These are phyloP conservation scores for Plectranthus barbatus DNA, from an alignment of 257 asterid species.

Conservation along the genomic window DNA sequence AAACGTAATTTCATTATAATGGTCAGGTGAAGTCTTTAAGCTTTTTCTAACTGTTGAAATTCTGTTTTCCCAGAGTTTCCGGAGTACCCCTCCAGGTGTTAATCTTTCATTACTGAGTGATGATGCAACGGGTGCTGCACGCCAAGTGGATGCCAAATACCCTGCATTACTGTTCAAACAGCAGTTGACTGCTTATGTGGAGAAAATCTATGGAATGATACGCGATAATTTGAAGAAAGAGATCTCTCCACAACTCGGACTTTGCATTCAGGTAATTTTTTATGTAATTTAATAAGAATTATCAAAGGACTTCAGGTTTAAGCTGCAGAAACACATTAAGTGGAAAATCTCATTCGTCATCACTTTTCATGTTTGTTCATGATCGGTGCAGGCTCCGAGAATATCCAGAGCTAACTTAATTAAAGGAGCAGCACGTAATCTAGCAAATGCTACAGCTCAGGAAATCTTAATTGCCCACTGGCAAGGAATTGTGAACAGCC, in stretches of 20 bases:
- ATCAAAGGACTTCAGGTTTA: not conserved
- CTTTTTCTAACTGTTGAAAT: not conserved
- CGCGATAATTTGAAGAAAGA: conserved; percentile 89
- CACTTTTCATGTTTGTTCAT: conserved; percentile 8
- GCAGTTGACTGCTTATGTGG: conserved; percentile 84
- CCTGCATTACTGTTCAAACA: conserved; percentile 93
- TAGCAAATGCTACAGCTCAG: conserved; percentile 90
- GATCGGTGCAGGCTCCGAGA: conserved; percentile 76
- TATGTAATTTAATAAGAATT: not conserved
- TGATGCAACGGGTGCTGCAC: conserved; percentile 49
- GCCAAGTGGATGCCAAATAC: conserved; percentile 97
- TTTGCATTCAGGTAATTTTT: conserved; percentile 80
- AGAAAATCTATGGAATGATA: conserved; percentile 82
- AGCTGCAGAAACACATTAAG: not conserved
- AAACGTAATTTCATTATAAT: conserved; percentile 6
- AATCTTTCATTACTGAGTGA: conserved; percentile 58
- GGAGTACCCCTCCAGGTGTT: conserved; percentile 68
- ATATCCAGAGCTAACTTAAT: conserved; percentile 74
- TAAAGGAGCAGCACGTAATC: conserved; percentile 81
- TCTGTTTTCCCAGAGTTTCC: conserved; percentile 62
- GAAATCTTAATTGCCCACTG: conserved; percentile 91
- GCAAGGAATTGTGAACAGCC: conserved; percentile 90
- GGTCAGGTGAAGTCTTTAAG: not conserved
- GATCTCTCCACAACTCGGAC: conserved; percentile 78
- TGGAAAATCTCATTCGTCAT: not conserved